Percentiles rank a stretch among this genome's conserved stretches.
Conservation (phyloP, 1,284 basidiomycete genomes). For the Fomitopsis pinicola region DNA sequence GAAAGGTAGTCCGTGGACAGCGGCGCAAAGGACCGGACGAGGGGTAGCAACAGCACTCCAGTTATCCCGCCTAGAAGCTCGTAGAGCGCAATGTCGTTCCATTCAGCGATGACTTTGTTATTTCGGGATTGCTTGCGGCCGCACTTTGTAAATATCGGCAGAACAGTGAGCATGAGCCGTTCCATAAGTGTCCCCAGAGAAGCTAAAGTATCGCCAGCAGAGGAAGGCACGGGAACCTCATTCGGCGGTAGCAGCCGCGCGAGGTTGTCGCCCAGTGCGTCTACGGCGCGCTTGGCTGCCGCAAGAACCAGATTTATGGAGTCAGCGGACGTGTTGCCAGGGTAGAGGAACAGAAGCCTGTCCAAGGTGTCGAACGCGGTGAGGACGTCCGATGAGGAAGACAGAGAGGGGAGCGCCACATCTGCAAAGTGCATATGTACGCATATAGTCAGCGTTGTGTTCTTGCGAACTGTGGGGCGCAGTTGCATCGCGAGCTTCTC, state of each 20-base stretch:
- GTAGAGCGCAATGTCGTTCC: constrained; percentile 3
- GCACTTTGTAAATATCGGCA: constrained; percentile 10
- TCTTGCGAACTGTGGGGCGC: not conserved
- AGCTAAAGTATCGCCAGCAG: constrained; percentile 10
- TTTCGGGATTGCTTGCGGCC: constrained; percentile 3
- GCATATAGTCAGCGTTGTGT: not conserved
- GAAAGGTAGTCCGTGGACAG: constrained; percentile 15
- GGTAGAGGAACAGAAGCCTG: constrained; percentile 11
- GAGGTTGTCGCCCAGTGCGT: constrained; percentile 13
- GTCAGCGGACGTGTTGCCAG: constrained; percentile 6
- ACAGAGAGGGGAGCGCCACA: not conserved
- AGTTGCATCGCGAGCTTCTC: not conserved
- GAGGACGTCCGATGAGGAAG: constrained; percentile 5
- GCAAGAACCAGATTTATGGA: constrained; percentile 7
- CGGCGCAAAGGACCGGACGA: constrained; percentile 18
- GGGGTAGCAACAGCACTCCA: constrained; percentile 20
- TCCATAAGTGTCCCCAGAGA: constrained; percentile 12
- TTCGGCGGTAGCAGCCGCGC: constrained; percentile 9
- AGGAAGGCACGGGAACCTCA: not conserved
- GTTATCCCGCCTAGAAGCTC: constrained; percentile 20
- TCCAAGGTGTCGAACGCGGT: constrained; percentile 18
- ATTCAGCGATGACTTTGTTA: not conserved
- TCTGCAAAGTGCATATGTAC: not conserved
- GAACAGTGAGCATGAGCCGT: constrained; percentile 17
- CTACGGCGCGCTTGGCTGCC: constrained; percentile 13